Base-by-base conservation (phyloP, 108 stramenopile species). In the Cyclotella distinguenda region DNA sequence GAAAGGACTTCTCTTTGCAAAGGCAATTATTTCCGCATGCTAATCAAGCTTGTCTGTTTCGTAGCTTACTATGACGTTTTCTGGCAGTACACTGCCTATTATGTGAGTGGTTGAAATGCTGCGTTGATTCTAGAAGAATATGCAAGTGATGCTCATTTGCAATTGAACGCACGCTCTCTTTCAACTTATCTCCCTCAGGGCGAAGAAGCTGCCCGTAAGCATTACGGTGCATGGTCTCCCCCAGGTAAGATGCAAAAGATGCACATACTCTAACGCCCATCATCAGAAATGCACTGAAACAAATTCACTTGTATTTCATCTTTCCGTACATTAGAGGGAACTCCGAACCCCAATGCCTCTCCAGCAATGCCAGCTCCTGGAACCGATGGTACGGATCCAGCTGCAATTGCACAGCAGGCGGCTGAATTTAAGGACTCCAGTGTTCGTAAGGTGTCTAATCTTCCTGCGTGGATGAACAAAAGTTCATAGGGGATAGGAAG, bases 61-160 rank as follows among this genome's bases (percentile, higher is more conserved):
- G n/a, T n/a, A n/a, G n/a, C 89, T 0, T 95, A 95, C 79, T 90
- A 95, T 72, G 88, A 93, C 30, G 85, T 93, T 31, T 95, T 93
- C 55, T 93, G 90, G 81, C 82, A 90, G 9, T 91, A 91, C 59
- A 78, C 84, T 16, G 85, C 88, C 64, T 83, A 86, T 26, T 90
- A 90, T 42, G 38, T 8, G 38, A 10, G 38, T 12, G 38, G 8
- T 38, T 38, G 12, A 10, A n/a, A n/a, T n/a, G n/a, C n/a, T n/a
- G n/a, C n/a, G n/a, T n/a, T n/a, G n/a, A n/a, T n/a, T n/a, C n/a
- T n/a, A n/a, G n/a, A n/a, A n/a, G n/a, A n/a, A n/a, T n/a, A n/a
- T n/a, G n/a, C n/a, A n/a, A n/a, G n/a, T n/a, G n/a, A n/a, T n/a
- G n/a, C n/a, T n/a, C n/a, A n/a, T n/a, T n/a, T n/a, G n/a, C n/a